Evolutionary conservation across 2,329 filamentous ascomycete genomes (phyloP).

Genomic region (Aspergillus ustus): DNA sequence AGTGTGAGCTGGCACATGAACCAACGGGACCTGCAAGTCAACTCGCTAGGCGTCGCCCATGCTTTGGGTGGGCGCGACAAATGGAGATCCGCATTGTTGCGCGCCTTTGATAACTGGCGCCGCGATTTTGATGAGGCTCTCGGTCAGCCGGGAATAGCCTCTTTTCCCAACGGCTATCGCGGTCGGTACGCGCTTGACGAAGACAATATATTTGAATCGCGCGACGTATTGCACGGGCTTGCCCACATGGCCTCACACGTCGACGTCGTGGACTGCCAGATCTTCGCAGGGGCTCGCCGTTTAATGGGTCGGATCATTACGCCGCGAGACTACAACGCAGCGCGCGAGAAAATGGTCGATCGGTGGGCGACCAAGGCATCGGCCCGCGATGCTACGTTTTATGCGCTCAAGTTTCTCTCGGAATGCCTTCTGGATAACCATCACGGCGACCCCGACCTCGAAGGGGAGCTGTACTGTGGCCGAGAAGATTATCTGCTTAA

Average conservation of each 20-base stretch:
- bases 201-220: constrained; percentile 81
- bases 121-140: constrained; percentile 85
- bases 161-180: constrained; percentile 29
- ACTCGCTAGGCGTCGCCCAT: constrained; percentile 77
- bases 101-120: constrained; percentile 93
- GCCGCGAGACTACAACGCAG: constrained; percentile 76
- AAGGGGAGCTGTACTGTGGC: constrained; percentile 68
- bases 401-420: constrained; percentile 84
- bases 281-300: constrained; percentile 85
- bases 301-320: constrained; percentile 86
- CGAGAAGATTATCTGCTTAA: constrained; percentile 89
- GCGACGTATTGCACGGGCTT: constrained; percentile 87
- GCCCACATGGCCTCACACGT: constrained; percentile 99
- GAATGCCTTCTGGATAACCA: constrained; percentile 68
- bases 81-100: constrained; percentile 83
- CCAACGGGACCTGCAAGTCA: constrained; percentile 90
- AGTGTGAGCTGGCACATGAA: constrained; percentile 99
- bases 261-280: constrained; percentile 96
- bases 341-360: constrained; percentile 82
- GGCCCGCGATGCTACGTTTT: constrained; percentile 88
- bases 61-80: constrained; percentile 86
- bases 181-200: constrained; percentile 52
- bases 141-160: constrained; percentile 51
- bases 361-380: constrained; percentile 86
- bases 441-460: constrained; percentile 41